These are phyloP conservation scores for Pinus tabuliformis DNA, from an alignment of 75 land plant species.

Conservation along the genomic window DNA sequence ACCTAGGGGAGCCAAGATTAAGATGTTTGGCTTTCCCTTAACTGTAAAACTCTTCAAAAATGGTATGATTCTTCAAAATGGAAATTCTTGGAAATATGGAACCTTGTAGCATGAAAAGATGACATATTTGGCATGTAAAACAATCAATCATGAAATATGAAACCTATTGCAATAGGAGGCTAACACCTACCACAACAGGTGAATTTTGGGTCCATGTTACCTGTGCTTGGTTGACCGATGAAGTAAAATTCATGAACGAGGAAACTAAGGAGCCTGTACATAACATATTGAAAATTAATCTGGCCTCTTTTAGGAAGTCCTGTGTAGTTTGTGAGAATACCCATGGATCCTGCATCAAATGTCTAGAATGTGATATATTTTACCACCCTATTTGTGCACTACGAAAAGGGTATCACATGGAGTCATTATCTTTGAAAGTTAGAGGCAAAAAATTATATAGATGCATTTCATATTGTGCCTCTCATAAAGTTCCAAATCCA, in stretches of 20 bases:
- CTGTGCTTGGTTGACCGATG: slow-evolving; percentile 90
- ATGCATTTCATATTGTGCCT: neutral
- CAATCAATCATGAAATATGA: too few relatives aligned
- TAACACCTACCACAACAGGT: slow-evolving; percentile 75
- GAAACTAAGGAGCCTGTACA: slow-evolving; percentile 89
- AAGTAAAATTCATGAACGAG: slow-evolving; percentile 66
- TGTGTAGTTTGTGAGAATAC: slow-evolving; percentile 83
- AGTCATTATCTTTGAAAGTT: slow-evolving; percentile 25
- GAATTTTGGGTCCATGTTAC: slow-evolving; percentile 90
- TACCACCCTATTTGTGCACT: slow-evolving; percentile 97
- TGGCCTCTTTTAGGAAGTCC: slow-evolving; percentile 57
- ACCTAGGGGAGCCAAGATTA: too few relatives aligned
- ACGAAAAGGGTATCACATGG: slow-evolving; percentile 88
- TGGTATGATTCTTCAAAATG: too few relatives aligned
- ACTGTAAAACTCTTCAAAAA: too few relatives aligned
- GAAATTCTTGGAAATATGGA: too few relatives aligned
- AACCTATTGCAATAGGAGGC: slow-evolving; percentile 94
- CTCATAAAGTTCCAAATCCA: neutral
- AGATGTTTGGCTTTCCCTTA: too few relatives aligned
- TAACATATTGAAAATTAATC: slow-evolving; percentile 69
- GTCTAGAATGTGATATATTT: slow-evolving; percentile 62
- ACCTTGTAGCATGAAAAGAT: too few relatives aligned
- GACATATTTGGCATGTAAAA: too few relatives aligned
- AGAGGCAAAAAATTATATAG: neutral
- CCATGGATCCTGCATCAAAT: slow-evolving; percentile 88